Evolutionary conservation across 805 yeast species (phyloP).

Genomic region (Wickerhamomyces sydowiorum): DNA sequence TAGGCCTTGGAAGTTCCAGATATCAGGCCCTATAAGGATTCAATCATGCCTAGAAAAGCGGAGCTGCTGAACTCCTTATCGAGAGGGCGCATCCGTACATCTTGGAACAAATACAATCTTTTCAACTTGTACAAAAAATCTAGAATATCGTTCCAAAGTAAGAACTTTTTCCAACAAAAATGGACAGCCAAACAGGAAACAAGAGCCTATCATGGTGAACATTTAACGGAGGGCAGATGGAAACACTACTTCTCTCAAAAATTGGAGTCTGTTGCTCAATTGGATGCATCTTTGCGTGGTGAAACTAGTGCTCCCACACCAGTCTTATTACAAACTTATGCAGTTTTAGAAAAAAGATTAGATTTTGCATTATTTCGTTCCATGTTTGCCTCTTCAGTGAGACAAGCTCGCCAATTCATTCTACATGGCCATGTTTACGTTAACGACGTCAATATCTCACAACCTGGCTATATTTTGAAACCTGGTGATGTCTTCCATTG

Average conservation of each 20-base stretch:
- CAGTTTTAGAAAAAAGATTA: slow-evolving; percentile 79
- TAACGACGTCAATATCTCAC: slow-evolving; percentile 72
- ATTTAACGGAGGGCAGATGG: slow-evolving; percentile 79
- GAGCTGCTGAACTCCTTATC: slow-evolving; percentile 48
- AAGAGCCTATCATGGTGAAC: slow-evolving; percentile 94
- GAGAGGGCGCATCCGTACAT: slow-evolving; percentile 75
- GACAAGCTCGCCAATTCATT: slow-evolving; percentile 91
- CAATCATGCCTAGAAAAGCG: slow-evolving; percentile 57
- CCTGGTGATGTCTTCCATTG: slow-evolving; percentile 89
- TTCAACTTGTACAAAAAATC: slow-evolving; percentile 82
- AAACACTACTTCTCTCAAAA: slow-evolving; percentile 61
- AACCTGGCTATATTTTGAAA: slow-evolving; percentile 70
- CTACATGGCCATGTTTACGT: slow-evolving; percentile 77
- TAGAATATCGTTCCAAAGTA: slow-evolving; percentile 44
- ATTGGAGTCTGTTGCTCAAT: slow-evolving; percentile 80
- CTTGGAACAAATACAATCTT: slow-evolving; percentile 87
- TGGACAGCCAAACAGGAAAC: slow-evolving; percentile 90
- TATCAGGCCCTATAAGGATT: background rate
- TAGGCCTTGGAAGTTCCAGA: too few species aligned
- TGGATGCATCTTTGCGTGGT: slow-evolving; percentile 74
- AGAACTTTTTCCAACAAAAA: slow-evolving; percentile 84
- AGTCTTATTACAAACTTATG: slow-evolving; percentile 80
- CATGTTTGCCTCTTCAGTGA: slow-evolving; percentile 85
- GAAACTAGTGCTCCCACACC: slow-evolving; percentile 61
- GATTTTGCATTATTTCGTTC: slow-evolving; percentile 90